Evolutionary conservation across 1,139 yeast species (phyloP), one percentile per base, ranked within the genome.

Genomic region (Hansenula lynferdii): DNA sequence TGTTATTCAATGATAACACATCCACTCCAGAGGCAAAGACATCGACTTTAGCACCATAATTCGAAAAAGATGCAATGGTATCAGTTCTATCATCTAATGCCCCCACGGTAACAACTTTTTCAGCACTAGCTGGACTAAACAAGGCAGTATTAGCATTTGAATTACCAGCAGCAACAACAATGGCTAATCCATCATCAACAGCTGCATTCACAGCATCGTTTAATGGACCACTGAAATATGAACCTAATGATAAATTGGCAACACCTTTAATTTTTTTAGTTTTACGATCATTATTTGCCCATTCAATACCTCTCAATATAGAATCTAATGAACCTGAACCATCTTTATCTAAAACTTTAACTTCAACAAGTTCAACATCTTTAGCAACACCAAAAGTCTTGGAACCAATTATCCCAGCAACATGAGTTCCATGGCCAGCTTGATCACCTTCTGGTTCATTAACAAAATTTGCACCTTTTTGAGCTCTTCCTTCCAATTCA

Each of bases 141-240:
- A n/a, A n/a, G n/a, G 95, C 85, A 0, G 96, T 95, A 53, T 85
- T 76, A 10, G 72, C 59, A 50, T 81, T 81, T 28, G 82, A 74
- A 56, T 89, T 89, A 2, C 97, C 97, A 0, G 96, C 96, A 0
- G 96, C 96, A 5, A 73, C 95, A 15, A 86, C 87, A 20, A 87
- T 69, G 1, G 85, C 76, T 34, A 89, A 56, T 0, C 96, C 97
- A 1, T 82, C 69, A 12, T 74, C 69, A 5, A 67, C 65, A 0
- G 92, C 90, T 14, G 86, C 90, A 47, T 75, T 72, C 1, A 85
- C 74, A 0, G 95, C 96, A 28, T 72, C 70, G 51, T 86, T 85
- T 42, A 87, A 65, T 8, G 85, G 72, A 1, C 69, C 55, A 53
- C 79, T 83, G 40, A 73, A 74, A 2, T 74, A 65, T 0, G 95